phyloP scores from a whole-genome alignment of 2,329 filamentous ascomycete species.

The Alternaria longipes region DNA sequence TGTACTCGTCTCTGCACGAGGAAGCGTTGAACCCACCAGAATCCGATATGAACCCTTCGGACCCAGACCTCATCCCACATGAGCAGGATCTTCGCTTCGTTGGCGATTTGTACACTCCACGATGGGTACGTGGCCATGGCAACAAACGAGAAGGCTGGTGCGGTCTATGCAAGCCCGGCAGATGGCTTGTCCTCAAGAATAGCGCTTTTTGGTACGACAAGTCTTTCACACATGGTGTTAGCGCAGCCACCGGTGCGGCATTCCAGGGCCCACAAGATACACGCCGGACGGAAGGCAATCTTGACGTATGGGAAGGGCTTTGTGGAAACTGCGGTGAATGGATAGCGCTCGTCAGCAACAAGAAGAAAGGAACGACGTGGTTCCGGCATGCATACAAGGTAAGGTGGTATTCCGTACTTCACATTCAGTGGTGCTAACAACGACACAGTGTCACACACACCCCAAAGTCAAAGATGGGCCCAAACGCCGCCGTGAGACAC shows the following conservation, averaged over 20 bases:
- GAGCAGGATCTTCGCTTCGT: constrained; percentile 79
- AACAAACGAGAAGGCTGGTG: constrained; percentile 92
- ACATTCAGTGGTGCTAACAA: constrained; percentile 37
- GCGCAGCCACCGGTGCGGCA: constrained; percentile 78
- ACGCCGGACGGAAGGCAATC: constrained; percentile 79
- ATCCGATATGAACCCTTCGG: constrained; percentile 81
- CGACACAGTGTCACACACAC: constrained; percentile 52
- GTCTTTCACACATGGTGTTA: constrained; percentile 87
- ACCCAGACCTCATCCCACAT: constrained; percentile 78
- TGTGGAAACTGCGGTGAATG: constrained; percentile 82
- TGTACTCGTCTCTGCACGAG: constrained; percentile 78
- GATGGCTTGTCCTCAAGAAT: constrained; percentile 89
- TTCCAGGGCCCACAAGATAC: constrained; percentile 82
- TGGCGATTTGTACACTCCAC: constrained; percentile 83
- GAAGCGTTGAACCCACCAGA: constrained; percentile 77
- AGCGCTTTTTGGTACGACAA: constrained; percentile 95
- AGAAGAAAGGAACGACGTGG: constrained; percentile 93
- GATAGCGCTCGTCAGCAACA: constrained; percentile 83
- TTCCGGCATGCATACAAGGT: constrained; percentile 91
- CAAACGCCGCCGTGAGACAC: constrained; percentile 54
- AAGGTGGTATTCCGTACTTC: constrained; percentile 17
- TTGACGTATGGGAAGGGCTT: constrained; percentile 82
- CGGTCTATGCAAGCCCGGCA: constrained; percentile 83
- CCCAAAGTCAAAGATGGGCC: constrained; percentile 56
- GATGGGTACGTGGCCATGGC: constrained; percentile 84